Evolutionary conservation across 129 eudicot genomes (phyloP), one percentile per base, ranked within the genome.

Genomic region (Tagetes patula): DNA sequence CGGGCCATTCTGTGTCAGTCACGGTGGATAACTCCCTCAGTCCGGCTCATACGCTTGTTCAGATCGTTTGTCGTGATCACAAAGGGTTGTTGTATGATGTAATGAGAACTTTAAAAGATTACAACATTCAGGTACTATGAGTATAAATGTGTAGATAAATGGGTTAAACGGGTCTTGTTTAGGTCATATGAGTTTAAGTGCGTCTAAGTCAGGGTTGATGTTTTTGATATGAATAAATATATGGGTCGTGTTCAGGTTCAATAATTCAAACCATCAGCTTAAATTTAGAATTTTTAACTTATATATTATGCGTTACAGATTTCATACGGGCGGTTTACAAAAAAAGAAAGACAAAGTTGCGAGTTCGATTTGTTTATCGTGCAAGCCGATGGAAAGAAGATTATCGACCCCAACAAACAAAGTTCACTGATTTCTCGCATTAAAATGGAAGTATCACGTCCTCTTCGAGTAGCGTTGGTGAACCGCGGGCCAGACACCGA

Each of bases 401-500:
- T 89, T 71, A 74, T 81, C 5, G 96, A 93, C 80, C 86, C 88
- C 33, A 82, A 81, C 74, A 89, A 87, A 80, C 90, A 79, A 74
- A 79, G 61, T n/a, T 83, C 81, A 0, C 73, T 93, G 43, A 14
- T 84, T 72, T 85, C 95, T 48, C 82, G 98, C 32, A 83, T 93
- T 48, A 79, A 65, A 10, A 89, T 78, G 85, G 98, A 89, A 83
- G 70, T 93, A 55, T 59, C 53, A 54, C 85, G 83, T 31, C 98
- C 96, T 34, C 90, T 92, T 11, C 84, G 85, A 79, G 96, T 93
- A 32, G 87, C 87, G 50, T 64, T 87, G 54, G 91, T 89, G 58
- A 89, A 74, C 78, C 87, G 96, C 6, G 98, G 98, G 65, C 98
- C 98, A 30, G 98, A 93, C 71, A 79, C 88, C 10, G 98, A 93